Conservation (phyloP, 352 stramenopile species). For the Phytopythium chamaehyphon region DNA sequence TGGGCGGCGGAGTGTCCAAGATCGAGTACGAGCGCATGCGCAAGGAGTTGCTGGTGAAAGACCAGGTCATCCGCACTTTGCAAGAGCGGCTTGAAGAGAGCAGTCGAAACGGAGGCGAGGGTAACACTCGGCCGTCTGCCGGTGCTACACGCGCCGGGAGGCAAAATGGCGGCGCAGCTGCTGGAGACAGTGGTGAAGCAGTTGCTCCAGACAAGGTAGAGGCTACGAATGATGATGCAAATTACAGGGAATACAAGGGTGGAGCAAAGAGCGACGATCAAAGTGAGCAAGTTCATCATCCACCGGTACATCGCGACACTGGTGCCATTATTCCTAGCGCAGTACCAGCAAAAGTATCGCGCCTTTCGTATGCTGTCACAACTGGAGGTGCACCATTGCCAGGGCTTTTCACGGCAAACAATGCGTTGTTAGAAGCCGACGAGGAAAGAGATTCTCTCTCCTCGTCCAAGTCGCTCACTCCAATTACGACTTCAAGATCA, state of each 20-base stretch:
- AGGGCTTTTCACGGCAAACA: not conserved
- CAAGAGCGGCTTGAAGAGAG: constrained; percentile 49
- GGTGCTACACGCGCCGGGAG: not conserved
- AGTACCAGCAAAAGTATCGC: constrained; percentile 9
- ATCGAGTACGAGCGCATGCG: constrained; percentile 67
- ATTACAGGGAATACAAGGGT: no score
- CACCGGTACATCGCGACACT: not conserved
- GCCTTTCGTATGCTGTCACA: constrained; percentile 15
- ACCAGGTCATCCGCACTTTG: constrained; percentile 63
- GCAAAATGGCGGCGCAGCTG: no score
- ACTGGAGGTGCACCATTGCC: not conserved
- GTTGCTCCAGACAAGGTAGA: not conserved
- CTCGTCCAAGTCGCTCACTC: not conserved
- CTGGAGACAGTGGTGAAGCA: no score
- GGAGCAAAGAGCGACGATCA: no score
- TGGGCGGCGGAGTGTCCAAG: constrained; percentile 74
- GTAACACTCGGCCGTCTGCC: not conserved
- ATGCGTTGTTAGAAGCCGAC: not conserved
- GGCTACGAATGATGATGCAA: not conserved
- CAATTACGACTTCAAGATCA: not conserved
- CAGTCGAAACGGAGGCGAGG: constrained; percentile 7
- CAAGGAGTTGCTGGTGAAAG: constrained; percentile 61
- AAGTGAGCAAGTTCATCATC: not conserved
- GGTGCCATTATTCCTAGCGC: not conserved
- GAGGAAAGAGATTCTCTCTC: not conserved